Base-by-base conservation (phyloP, 805 yeast genomes). In the Wickerhamomyces alni region DNA sequence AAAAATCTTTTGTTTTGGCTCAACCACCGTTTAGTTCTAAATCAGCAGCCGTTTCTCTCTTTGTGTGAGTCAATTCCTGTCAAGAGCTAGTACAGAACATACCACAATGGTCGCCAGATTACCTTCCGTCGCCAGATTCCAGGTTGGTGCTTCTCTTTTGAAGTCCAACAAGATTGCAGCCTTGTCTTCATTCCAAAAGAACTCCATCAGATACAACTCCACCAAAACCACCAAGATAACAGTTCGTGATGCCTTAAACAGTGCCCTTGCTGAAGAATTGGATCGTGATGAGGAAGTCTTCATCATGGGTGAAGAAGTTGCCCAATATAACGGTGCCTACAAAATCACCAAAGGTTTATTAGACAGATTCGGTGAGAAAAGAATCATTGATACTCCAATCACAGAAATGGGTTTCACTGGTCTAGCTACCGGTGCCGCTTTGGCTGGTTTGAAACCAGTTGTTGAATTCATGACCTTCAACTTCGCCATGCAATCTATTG, bases 381-480 rank as follows among this genome's bases (percentile, higher is more conserved):
- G 79, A 47, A 65, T 87, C 41, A 88, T 87, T 36, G 94, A 89
- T 62, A 80, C 97, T 24, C 99, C 99, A 48, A 93, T 93, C 65
- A 93, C 99, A 41, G 99, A 93, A 71, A 91, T 93, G 93, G 99
- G 99, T 42, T 91, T 87, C 74, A 93, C 98, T 49, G 99, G 99
- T 18, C 73, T 75, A 44, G 85, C 93, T 51, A 97, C 89, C 30
- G 99, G 99, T 35, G 80, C 85, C 36, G 65, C 78, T 10, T 74
- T 91, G 55, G 72, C 75, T 43, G 84, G 76, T 43, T 91, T 93
- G 62, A 87, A 87, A 69, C 99, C 99, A 52, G 80, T 93, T 55
- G 87, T 93, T 62, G 99, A 93, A 72, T 93, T 93, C 70, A 93
- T 93, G 99, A 91, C 98, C 18, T 88, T 91, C 74, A 93, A 93